Base-by-base conservation (phyloP, 2,329 filamentous ascomycete species). In the Alternaria brassicae region DNA sequence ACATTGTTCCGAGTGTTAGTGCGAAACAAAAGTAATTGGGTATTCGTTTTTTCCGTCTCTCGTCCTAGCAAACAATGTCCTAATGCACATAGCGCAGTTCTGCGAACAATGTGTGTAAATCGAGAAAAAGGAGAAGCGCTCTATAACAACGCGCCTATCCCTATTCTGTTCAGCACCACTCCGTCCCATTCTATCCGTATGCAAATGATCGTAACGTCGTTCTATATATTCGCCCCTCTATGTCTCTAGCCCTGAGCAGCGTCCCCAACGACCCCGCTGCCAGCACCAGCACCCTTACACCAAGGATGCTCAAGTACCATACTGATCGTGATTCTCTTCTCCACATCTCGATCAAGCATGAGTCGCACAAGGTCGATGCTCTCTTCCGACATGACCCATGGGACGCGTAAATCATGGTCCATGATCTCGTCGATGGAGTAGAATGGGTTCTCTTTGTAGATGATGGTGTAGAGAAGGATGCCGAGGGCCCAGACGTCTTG, bases 341-440 rank as follows among this genome's bases (percentile, higher is more conserved):
- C 87, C 9, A 98, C 91, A 75, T 98, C 90, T 37, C 95, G 89
- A 76, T 98, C 88, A 27, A 99, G 87, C 95, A 99, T 98, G 74
- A 89, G 85, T 40, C 92, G 88, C 63, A 99, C 91, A 52, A 99
- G 83, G 70, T 97, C 90, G 67, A 99, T 96, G 77, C 93, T 97
- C 67, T 93, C 90, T 65, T 97, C 93, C 77, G 92, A 93, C 81
- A 94, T 88, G 32, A 90, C 86, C 76, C 91, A 97, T 0, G 95
- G 95, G 27, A 99, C 89, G 47, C 95, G 88, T 59, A 99, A 83
- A 70, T 97, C 94, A 72, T 94, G 93, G 77, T 99, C 95, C 87
- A 98, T 96, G 73, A 99, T 99, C 82, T 99, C 95, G 78, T 99
- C 95, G 72, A 98, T 95, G 79, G 91, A 96, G 84, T 98, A 98